Base-by-base conservation (phyloP, 768 basidiomycete species). In the Boletus bicolor region DNA sequence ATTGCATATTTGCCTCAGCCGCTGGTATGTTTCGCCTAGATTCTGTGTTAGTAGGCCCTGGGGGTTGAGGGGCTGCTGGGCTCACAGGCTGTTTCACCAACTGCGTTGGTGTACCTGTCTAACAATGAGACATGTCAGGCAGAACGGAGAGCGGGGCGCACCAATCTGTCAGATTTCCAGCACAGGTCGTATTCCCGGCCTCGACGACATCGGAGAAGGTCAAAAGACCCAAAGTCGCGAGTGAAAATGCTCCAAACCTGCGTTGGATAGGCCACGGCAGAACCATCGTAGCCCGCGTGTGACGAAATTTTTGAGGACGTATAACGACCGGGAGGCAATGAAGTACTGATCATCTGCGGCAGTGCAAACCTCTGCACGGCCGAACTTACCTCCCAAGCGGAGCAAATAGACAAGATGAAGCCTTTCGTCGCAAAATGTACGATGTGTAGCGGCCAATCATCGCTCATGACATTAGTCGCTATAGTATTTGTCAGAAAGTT, bases 41-140 rank as follows among this genome's bases (percentile, higher is more conserved):
- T 19, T 12, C 19, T 12, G 28, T 14, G 34, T 35, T 4, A 49
- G 49, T 49, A 12, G 24, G 42, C n/a, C 14, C 7, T 30, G 17
- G 1, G 9, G 24, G 42, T 21, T 5, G 2, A 24, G 38, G 17
- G 34, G 52, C 12, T 35, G 10, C 7, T 7, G 19, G 43, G 24
- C 68, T 58, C 45, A 68, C 68, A 68, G 19, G 68, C 68, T 35
- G 68, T 62, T 49, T 69, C 68, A 24, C 68, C 68, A 4, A 67
- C 65, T 4, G 57, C 56, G 35, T 56, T 54, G 8, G 66, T 65
- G 50, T 69, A 68, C 65, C 68, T 52, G 19, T 21, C 19, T 17
- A 28, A 52, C 19, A 9, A 12, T 48, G 15, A 57, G 45, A 26
- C 15, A 32, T 14, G 21, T 9, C 14, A 30, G 15, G 19, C 34